Evolutionary conservation across 2,329 filamentous ascomycete species (phyloP).

Genomic region (Aspergillus amoenus): DNA sequence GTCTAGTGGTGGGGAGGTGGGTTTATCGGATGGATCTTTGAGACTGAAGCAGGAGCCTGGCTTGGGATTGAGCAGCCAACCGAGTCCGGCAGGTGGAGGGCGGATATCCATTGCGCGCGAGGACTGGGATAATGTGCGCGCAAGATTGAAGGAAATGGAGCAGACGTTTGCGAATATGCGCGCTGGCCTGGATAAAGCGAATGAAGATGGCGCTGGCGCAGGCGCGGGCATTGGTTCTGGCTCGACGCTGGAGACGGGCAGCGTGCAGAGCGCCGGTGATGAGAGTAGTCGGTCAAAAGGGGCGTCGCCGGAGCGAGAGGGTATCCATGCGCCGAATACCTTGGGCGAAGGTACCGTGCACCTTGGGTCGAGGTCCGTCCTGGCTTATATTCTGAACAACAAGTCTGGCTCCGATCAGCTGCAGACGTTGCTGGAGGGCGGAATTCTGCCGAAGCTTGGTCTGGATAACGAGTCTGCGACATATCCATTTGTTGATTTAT

Average conservation of each 20-base stretch:
- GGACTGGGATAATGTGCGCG: conserved; percentile 46
- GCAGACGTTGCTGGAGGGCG: conserved; percentile 59
- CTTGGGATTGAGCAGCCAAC: conserved; percentile 10
- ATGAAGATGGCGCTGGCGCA: conserved; percentile 23
- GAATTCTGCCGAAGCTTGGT: conserved; percentile 61
- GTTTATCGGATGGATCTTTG: conserved; percentile 21
- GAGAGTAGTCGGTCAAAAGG: conserved; percentile 32
- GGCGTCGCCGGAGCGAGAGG: conserved; percentile 48
- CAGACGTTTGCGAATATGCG: conserved; percentile 41
- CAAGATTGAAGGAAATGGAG: conserved; percentile 44
- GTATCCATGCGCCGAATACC: conserved; percentile 61
- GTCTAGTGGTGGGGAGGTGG: not conserved
- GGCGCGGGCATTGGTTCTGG: not conserved
- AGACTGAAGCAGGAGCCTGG: conserved; percentile 27
- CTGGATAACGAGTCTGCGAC: conserved; percentile 65
- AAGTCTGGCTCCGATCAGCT: conserved; percentile 50
- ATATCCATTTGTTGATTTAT: conserved; percentile 65
- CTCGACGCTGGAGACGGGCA: conserved; percentile 27
- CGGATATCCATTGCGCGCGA: conserved; percentile 42
- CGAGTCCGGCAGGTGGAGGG: conserved; percentile 14
- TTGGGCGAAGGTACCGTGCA: conserved; percentile 61
- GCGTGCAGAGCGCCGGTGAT: conserved; percentile 31
- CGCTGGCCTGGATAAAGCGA: conserved; percentile 38
- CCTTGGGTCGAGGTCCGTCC: conserved; percentile 60
- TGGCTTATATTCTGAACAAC: conserved; percentile 59